These are phyloP conservation scores for Paramecium primaurelia DNA, from an alignment of 73 alveolate genomes.

Conservation along the genomic window DNA sequence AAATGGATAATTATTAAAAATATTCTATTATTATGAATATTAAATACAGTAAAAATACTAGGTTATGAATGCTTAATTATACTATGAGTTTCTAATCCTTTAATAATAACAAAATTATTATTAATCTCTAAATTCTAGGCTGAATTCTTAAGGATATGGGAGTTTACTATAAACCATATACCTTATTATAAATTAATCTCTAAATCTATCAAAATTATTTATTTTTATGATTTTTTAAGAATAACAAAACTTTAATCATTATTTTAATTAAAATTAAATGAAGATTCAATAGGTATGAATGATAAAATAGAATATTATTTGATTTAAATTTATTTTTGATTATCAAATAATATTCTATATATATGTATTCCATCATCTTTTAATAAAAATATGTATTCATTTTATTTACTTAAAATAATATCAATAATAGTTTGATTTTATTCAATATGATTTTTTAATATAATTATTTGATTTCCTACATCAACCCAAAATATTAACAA, in stretches of 20 bases:
- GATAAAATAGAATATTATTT: not conserved
- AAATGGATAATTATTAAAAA: not conserved
- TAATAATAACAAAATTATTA: not conserved
- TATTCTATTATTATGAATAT: not conserved
- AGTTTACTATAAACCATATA: not conserved
- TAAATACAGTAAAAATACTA: not conserved
- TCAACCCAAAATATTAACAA: not conserved
- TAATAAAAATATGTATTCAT: not conserved
- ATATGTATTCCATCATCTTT: not conserved
- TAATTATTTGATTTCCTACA: not conserved
- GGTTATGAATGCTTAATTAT: not conserved
- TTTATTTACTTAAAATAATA: not conserved
- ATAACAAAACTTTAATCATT: not conserved
- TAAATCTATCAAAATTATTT: not conserved
- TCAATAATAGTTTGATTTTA: not conserved
- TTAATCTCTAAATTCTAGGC: not conserved
- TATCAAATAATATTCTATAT: not conserved
- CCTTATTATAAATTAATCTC: not conserved
- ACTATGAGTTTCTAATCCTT: not conserved
- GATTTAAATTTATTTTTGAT: not conserved
- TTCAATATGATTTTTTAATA: not conserved
- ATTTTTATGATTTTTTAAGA: not conserved
- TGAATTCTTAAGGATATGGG: not conserved
- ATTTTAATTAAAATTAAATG: not conserved
- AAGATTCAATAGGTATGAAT: not conserved